Evolutionary conservation across 2,329 filamentous ascomycete genomes (phyloP).

Genomic region (Fusarium mangiferae): DNA sequence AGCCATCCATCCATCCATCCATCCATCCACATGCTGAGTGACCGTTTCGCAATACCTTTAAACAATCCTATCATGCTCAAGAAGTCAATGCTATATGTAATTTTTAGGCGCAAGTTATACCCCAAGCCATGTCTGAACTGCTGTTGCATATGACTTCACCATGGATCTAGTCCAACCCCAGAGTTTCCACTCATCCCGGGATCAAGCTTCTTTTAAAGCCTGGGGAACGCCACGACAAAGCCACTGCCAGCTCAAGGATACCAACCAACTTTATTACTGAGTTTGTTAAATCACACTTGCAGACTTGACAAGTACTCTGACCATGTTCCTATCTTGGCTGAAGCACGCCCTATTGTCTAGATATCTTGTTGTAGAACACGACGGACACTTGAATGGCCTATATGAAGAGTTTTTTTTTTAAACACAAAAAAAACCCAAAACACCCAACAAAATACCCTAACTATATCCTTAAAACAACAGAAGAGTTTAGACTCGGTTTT

Average conservation of each 20-base stretch:
- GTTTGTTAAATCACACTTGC: not conserved
- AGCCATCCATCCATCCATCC: not conserved
- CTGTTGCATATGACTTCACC: not conserved
- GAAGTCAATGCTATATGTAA: not conserved
- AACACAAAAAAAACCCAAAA: too few relatives aligned
- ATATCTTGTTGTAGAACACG: not conserved
- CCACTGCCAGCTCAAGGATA: not conserved
- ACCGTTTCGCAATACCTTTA: not conserved
- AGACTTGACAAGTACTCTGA: not conserved
- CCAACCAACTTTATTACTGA: not conserved
- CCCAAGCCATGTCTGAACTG: not conserved
- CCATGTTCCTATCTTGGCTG: not conserved
- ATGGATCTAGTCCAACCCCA: not conserved
- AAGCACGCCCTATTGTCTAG: not conserved
- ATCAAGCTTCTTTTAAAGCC: slow-evolving; percentile 6
- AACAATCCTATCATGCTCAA: not conserved
- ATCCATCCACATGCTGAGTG: not conserved
- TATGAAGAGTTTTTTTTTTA: too few relatives aligned
- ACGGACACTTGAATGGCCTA: not conserved
- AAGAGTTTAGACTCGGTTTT: not conserved
- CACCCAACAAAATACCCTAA: too few relatives aligned
- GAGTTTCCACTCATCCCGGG: slow-evolving; percentile 2
- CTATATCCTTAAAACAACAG: not conserved
- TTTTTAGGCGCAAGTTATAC: not conserved
- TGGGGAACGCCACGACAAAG: slow-evolving; percentile 9